phyloP scores from a whole-genome alignment of 2,329 filamentous ascomycete species.

The Hymenoscyphus fraxineus region DNA sequence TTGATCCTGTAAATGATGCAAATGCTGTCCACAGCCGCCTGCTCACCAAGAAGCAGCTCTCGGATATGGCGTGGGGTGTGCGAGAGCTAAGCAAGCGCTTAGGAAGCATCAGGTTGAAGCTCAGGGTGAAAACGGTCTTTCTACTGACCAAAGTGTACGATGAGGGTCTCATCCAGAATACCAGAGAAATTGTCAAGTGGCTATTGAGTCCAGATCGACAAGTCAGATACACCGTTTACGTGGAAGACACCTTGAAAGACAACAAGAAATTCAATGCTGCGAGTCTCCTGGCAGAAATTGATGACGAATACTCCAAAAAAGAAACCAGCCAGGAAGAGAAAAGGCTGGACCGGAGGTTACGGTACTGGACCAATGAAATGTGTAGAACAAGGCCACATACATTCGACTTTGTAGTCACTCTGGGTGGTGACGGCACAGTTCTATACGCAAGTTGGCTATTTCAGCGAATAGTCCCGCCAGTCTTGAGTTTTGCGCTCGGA shows the following conservation, averaged over 20 bases:
- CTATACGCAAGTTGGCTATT: constrained; percentile 96
- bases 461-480: constrained; percentile 88
- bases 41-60: constrained; percentile 89
- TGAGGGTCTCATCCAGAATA: constrained; percentile 70
- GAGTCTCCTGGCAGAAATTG: constrained; percentile 63
- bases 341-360: constrained; percentile 48
- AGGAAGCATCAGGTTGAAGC: constrained; percentile 75
- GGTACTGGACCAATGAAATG: constrained; percentile 80
- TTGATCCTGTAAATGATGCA: constrained; percentile 15
- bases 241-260: constrained; percentile 71
- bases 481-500: constrained; percentile 85
- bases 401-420: constrained; percentile 90
- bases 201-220: constrained; percentile 67
- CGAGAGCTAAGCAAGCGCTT: constrained; percentile 83
- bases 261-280: constrained; percentile 70
- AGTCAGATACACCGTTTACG: constrained; percentile 71
- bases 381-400: constrained; percentile 75
- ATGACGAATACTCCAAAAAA: constrained; percentile 38
- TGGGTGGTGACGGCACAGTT: constrained; percentile 95
- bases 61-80: constrained; percentile 96
- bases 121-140: constrained; percentile 80
- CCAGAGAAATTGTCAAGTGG: constrained; percentile 76
- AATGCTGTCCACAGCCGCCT: constrained; percentile 57
- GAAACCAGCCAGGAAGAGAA: constrained; percentile 30
- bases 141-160: constrained; percentile 92